A percentile compares a stretch with the other conserved stretches of the same genome.
Evolutionary conservation across 768 basidiomycete species (phyloP).

Genomic region (Leucocoprinus birnbaumii): DNA sequence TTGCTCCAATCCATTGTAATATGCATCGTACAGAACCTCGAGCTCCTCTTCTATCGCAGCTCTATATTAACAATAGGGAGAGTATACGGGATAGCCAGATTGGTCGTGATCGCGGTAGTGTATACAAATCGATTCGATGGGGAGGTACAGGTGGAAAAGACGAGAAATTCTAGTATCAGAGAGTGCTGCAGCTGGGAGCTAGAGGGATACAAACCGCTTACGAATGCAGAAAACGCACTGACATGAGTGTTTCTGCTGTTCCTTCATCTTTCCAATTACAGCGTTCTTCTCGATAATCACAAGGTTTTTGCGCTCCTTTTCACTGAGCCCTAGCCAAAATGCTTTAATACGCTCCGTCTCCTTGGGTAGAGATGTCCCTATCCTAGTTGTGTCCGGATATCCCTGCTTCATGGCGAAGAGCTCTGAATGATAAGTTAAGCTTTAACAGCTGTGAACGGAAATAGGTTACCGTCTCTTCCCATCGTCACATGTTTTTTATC

Average conservation of each 20-base stretch:
- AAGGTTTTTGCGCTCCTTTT: constrained; percentile 86
- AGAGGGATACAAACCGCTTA: constrained; percentile 74
- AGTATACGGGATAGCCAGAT: constrained; percentile 2
- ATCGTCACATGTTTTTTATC: too few relatives aligned
- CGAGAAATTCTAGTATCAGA: too few relatives aligned
- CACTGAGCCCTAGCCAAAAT: constrained; percentile 94
- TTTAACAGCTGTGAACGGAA: too few relatives aligned
- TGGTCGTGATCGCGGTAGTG: neutral
- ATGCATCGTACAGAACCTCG: constrained; percentile 99
- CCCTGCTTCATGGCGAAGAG: too few relatives aligned
- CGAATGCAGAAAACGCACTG: constrained; percentile 94
- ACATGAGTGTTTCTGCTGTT: constrained; percentile 96
- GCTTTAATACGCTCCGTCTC: constrained; percentile 97
- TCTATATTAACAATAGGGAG: constrained; percentile 35
- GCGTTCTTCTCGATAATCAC: constrained; percentile 99
- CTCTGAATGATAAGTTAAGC: too few relatives aligned
- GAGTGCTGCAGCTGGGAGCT: too few relatives aligned
- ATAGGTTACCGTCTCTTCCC: too few relatives aligned
- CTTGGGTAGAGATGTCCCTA: too few relatives aligned
- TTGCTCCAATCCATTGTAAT: constrained; percentile 99
- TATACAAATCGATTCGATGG: constrained; percentile 14
- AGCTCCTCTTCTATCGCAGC: constrained; percentile 99
- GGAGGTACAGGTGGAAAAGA: constrained; percentile 16
- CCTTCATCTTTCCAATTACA: constrained; percentile 98
- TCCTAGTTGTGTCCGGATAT: too few relatives aligned